Percentiles rank a stretch among this genome's conserved stretches.
These are phyloP conservation scores for Ogataea ganodermae DNA, from an alignment of 805 yeast species.

Conservation along the genomic window DNA sequence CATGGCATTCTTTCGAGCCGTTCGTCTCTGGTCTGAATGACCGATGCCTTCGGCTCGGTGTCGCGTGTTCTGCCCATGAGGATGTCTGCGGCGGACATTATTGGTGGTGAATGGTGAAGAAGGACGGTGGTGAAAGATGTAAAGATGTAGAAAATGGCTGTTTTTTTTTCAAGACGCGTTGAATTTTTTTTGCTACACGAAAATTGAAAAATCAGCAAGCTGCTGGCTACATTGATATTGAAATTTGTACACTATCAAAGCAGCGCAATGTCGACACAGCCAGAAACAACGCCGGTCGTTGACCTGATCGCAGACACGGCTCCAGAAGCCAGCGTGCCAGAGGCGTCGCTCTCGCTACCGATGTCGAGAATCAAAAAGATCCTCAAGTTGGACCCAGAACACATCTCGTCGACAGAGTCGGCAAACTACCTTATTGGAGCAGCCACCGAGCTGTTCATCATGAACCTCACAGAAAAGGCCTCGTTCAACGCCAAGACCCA, in stretches of 20 bases:
- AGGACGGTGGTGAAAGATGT: not conserved
- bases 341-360: constrained; percentile 45
- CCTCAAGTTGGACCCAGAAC: constrained; percentile 75
- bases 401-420: constrained; percentile 61
- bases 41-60: constrained; percentile 16
- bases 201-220: constrained; percentile 6
- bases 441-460: constrained; percentile 77
- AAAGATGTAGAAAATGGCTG: not conserved
- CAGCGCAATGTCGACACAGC: not conserved
- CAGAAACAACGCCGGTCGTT: not conserved
- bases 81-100: constrained; percentile 24
- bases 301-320: not conserved
- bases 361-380: constrained; percentile 69
- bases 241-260: no score
- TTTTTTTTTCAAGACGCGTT: not conserved
- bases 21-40: constrained; percentile 33
- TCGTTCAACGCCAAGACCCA: constrained; percentile 62
- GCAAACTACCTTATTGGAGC: constrained; percentile 76
- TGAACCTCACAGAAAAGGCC: constrained; percentile 72
- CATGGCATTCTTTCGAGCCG: constrained; percentile 68
- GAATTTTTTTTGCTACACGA: constrained; percentile 14
- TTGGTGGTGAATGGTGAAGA: not conserved
- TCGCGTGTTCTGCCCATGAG: constrained; percentile 16
- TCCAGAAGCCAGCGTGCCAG: constrained; percentile 14
- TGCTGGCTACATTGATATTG: no score